Conservation (phyloP, 116 monocot species). For the Cymodocea nodosa region DNA sequence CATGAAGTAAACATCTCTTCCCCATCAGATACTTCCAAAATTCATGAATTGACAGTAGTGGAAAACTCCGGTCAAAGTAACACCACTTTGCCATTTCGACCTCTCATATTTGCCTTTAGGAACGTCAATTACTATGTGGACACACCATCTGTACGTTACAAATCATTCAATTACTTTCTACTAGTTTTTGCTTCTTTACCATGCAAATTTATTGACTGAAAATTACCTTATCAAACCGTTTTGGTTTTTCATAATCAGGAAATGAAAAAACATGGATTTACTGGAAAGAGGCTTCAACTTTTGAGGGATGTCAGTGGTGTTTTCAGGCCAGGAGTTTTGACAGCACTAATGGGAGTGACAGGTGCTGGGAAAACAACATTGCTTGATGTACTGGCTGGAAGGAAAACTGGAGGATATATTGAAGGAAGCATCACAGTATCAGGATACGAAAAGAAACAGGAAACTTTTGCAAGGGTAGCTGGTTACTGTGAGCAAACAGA, state of each 20-base stretch:
- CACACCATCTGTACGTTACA: conserved; percentile 44
- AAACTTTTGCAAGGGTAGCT: conserved; percentile 43
- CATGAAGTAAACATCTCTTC: conserved; percentile 8
- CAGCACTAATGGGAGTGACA: conserved; percentile 57
- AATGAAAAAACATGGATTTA: conserved; percentile 36
- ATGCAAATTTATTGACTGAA: background rate
- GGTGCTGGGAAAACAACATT: conserved; percentile 62
- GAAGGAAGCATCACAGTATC: conserved; percentile 34
- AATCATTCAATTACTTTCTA: background rate
- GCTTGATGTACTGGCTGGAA: conserved; percentile 52
- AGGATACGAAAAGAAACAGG: conserved; percentile 44
- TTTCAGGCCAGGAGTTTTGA: conserved; percentile 51
- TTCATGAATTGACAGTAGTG: background rate
- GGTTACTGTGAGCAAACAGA: conserved; percentile 52
- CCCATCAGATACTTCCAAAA: background rate
- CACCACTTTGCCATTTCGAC: conserved; percentile 54
- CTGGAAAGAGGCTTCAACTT: conserved; percentile 25
- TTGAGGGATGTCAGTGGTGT: conserved; percentile 36
- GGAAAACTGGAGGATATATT: conserved; percentile 42
- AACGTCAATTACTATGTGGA: conserved; percentile 57
- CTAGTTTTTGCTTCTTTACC: background rate
- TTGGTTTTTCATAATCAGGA: conserved; percentile 12
- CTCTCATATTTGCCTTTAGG: conserved; percentile 56
- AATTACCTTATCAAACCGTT: background rate
- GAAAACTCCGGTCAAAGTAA: conserved; percentile 4